Base-by-base conservation (phyloP, 805 yeast species). In the Wickerhamomyces chaumierensis region DNA sequence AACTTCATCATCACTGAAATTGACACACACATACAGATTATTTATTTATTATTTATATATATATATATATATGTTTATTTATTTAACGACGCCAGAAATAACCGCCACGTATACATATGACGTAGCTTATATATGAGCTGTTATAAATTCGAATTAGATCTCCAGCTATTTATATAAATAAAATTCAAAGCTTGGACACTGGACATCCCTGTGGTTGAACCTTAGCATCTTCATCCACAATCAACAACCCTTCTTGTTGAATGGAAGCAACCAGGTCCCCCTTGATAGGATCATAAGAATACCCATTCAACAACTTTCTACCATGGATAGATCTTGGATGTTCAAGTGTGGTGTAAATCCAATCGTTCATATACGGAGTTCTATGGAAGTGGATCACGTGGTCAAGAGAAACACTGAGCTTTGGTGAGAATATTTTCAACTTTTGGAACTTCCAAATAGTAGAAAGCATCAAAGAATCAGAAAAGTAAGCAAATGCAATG, bases 331-430 rank as follows among this genome's bases (percentile, higher is more conserved):
- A 65, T 38, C 74, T 62, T 18, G 73, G 54, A 31, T 71, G 70
- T 36, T 59, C 60, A 34, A 75, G 62, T 35, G 69, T 63, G 39
- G 71, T 69, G 14, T 66, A 61, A 50, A 73, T 56, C 77, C 79
- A 78, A 32, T 73, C 64, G 33, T 66, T 61, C 2, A 64, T 59
- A 33, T 65, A 60, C 42, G 74, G 65, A 39, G 58, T 58, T 25
- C 66, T 71, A 51, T 78, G 84, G 61, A 81, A 78, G 53, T 77
- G 77, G 25, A 82, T 68, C 0, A 76, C 58, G 51, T 81, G 87
- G 46, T 80, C 87, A 44, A 81, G 55, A 18, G 82, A 74, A 3
- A 76, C 78, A 14, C 76, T 69, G 44, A 73, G 68, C 29, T 64
- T 66, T 15, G 71, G 63, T 17, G 69, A 62, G 42, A 62, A 64